Evolutionary conservation across 306 rosid species (phyloP).

Genomic region (Begonia loranthoides): DNA sequence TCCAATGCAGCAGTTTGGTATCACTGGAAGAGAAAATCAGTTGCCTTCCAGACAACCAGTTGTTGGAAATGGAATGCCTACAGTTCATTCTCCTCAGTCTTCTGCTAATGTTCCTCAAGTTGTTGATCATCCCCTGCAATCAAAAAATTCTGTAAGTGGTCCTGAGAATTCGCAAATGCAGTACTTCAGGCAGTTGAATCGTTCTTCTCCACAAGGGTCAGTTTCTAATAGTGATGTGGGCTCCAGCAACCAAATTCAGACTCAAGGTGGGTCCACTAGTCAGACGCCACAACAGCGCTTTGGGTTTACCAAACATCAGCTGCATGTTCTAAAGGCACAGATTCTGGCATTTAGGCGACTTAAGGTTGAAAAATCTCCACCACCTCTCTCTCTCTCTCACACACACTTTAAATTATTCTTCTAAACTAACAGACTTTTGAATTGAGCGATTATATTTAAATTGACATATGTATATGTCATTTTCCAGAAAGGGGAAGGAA

Average conservation of each 20-base stretch:
- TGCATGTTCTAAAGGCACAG: conserved; percentile 95
- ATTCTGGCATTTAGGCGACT: conserved; percentile 91
- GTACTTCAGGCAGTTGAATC: conserved; percentile 41
- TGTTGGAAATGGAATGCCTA: conserved; percentile 61
- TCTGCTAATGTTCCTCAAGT: conserved; percentile 37
- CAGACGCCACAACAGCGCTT: conserved; percentile 40
- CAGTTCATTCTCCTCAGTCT: conserved; percentile 45
- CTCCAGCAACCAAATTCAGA: conserved; percentile 25
- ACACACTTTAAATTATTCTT: neutral
- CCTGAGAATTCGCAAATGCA: conserved; percentile 48
- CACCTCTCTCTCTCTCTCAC: conserved; percentile 3
- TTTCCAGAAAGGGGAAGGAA: conserved; percentile 82
- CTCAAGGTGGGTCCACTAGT: conserved; percentile 40
- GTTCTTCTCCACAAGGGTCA: conserved; percentile 49
- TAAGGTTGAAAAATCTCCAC: conserved; percentile 40
- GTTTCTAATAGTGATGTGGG: conserved; percentile 43
- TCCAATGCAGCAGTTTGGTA: conserved; percentile 48
- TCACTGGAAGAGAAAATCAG: conserved; percentile 72
- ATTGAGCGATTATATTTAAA: neutral
- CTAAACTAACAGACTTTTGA: neutral
- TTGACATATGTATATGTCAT: conserved; percentile 18
- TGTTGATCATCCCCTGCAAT: conserved; percentile 39
- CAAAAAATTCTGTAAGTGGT: conserved; percentile 30
- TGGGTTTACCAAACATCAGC: conserved; percentile 79
- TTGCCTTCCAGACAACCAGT: conserved; percentile 41